A percentile compares a stretch with the other conserved stretches of the same genome.
phyloP scores from a whole-genome alignment of 106 monocot genomes.

The Alisma plantagoaquatica region DNA sequence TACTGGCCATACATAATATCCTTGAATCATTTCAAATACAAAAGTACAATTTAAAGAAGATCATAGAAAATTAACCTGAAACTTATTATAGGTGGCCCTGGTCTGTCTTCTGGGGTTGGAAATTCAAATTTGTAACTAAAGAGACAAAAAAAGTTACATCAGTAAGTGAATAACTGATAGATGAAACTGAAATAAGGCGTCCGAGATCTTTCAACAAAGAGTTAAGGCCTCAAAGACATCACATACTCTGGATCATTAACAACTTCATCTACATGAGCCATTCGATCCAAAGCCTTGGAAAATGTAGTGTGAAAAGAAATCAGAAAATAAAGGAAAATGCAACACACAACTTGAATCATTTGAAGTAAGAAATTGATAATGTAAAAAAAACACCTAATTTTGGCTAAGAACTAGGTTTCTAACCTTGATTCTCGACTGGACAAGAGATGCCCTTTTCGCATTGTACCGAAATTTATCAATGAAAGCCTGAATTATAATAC shows the following conservation, averaged over 20 bases:
- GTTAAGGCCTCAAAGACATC: no score
- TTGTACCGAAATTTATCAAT: slow-evolving; percentile 98
- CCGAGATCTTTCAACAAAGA: no score
- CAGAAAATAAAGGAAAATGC: no score
- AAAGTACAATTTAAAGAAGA: background rate
- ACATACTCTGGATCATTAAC: slow-evolving; percentile 97
- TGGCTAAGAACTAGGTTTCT: no score
- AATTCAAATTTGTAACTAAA: slow-evolving; percentile 98
- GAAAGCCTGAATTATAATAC: slow-evolving; percentile 88
- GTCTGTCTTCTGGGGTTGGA: slow-evolving; percentile 97
- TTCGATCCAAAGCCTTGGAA: slow-evolving; percentile 55
- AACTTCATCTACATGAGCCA: slow-evolving; percentile 80
- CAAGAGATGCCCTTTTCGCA: slow-evolving; percentile 98
- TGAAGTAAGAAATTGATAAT: no score
- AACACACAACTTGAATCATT: no score
- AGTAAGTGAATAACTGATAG: no score
- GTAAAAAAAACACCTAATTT: no score
- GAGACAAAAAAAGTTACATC: slow-evolving; percentile 6
- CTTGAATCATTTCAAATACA: background rate
- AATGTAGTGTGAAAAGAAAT: background rate
- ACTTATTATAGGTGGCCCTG: slow-evolving; percentile 94
- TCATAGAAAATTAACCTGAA: slow-evolving; percentile 72
- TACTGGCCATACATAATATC: background rate
- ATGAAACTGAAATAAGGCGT: no score
- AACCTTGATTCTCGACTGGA: slow-evolving; percentile 99